These are phyloP conservation scores for Aureobasidium sp. DNA, from an alignment of 2,329 filamentous ascomycete species.

Conservation along the genomic window DNA sequence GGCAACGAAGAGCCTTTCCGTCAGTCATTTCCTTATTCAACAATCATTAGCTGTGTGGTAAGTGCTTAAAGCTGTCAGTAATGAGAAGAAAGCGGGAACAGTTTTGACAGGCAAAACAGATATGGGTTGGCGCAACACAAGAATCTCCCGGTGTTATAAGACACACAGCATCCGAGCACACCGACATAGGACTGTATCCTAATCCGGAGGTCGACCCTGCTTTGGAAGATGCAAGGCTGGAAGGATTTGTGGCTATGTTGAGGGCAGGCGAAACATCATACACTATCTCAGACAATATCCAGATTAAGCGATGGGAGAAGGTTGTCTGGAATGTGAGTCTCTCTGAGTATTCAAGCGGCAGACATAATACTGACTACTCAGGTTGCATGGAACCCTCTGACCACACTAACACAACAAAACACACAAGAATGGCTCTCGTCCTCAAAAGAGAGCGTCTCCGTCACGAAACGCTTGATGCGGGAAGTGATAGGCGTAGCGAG, in stretches of 20 bases:
- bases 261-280: conserved; percentile 36
- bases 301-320: conserved; percentile 52
- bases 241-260: conserved; percentile 37
- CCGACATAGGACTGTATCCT: conserved; percentile 46
- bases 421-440: conserved; percentile 36
- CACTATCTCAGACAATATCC: conserved; percentile 45
- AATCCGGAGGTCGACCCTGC: conserved; percentile 25
- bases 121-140: conserved; percentile 48
- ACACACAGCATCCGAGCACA: conserved; percentile 46
- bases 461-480: conserved; percentile 33
- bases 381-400: conserved; percentile 52
- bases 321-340: conserved; percentile 44
- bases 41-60: conserved; percentile 47
- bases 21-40: conserved; percentile 39
- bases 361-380: neutral
- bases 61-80: neutral
- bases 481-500: conserved; percentile 36
- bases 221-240: conserved; percentile 29
- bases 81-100: neutral
- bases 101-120: conserved; percentile 13
- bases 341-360: neutral
- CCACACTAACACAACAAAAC: conserved; percentile 34
- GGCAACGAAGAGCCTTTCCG: conserved; percentile 50
- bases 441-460: conserved; percentile 29
- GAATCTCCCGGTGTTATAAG: conserved; percentile 39